These are phyloP conservation scores for Nannochloris sp. DNA, from an alignment of 139 green algal genomes.

Conservation along the genomic window DNA sequence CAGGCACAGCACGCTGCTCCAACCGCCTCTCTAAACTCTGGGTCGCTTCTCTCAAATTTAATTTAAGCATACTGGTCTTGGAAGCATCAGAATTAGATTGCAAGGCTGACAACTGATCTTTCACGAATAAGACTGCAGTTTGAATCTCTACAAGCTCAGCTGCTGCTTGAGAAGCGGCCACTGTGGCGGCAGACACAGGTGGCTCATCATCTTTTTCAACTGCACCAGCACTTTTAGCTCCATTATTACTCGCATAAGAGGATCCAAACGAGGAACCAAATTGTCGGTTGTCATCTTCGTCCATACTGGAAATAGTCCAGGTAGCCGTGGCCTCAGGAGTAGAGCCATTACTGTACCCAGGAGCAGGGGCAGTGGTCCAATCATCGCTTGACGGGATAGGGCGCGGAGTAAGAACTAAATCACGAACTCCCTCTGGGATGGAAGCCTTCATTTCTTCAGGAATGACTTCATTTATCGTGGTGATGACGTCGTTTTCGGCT, in stretches of 20 bases:
- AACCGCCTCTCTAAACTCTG: constrained; percentile 44
- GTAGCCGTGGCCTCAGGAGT: constrained; percentile 6
- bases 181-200: constrained; percentile 20
- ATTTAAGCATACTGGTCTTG: constrained; percentile 33
- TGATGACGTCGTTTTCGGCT: constrained; percentile 51
- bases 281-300: background rate
- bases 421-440: constrained; percentile 12
- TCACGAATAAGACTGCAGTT: constrained; percentile 39
- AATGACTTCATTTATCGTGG: constrained; percentile 44
- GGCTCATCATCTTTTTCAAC: background rate
- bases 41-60: constrained; percentile 56
- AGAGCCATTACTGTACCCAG: background rate
- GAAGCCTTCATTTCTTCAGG: constrained; percentile 38
- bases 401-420: constrained; percentile 1
- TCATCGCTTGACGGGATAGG: background rate
- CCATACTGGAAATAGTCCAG: constrained; percentile 15
- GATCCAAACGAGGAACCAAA: background rate
- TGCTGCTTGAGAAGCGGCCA: constrained; percentile 45
- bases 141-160: constrained; percentile 58
- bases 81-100: constrained; percentile 40
- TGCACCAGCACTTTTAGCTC: background rate
- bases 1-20: constrained; percentile 27
- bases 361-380: background rate
- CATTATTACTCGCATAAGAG: background rate
- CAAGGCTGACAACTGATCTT: constrained; percentile 39